phyloP scores from a whole-genome alignment of 139 green algal genomes.

The Marvania coccoides region DNA sequence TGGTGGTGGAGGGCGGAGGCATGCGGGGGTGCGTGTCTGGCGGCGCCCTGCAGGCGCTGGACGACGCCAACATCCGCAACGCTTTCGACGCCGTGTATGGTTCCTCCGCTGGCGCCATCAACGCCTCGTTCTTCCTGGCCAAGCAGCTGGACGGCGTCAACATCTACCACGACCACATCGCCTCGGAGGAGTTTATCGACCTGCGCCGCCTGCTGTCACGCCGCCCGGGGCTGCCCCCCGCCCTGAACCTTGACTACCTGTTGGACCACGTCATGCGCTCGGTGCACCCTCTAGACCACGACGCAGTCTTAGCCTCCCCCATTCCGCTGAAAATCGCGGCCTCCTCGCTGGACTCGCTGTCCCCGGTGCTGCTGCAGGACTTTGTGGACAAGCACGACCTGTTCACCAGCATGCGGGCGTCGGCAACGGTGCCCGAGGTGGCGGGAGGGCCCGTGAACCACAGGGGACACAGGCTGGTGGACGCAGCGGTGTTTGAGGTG shows the following conservation, averaged over 20 bases:
- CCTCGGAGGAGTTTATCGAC: slow-evolving; percentile 57
- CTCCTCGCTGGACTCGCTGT: slow-evolving; percentile 54
- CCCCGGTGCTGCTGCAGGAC: slow-evolving; percentile 48
- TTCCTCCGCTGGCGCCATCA: slow-evolving; percentile 73
- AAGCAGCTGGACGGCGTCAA: slow-evolving; percentile 49
- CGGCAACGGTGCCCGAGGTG: slow-evolving; percentile 71
- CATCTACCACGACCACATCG: slow-evolving; percentile 78
- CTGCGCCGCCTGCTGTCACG: slow-evolving; percentile 32
- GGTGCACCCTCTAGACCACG: slow-evolving; percentile 57
- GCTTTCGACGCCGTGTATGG: slow-evolving; percentile 85
- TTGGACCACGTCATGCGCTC: slow-evolving; percentile 72
- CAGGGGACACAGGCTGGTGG: slow-evolving; percentile 60
- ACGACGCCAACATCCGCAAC: slow-evolving; percentile 50
- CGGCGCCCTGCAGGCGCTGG: slow-evolving; percentile 61
- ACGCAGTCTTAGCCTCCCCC: slow-evolving; percentile 45
- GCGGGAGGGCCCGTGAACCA: slow-evolving; percentile 45
- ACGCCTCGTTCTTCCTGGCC: slow-evolving; percentile 77
- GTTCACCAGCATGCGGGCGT: slow-evolving; percentile 58
- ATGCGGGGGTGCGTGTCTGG: slow-evolving; percentile 68
- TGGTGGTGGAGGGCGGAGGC: slow-evolving; percentile 86
- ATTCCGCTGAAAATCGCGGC: slow-evolving; percentile 75
- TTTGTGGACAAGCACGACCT: slow-evolving; percentile 64
- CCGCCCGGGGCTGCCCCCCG: neutral
- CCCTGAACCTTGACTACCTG: slow-evolving; percentile 75
- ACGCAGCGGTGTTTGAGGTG: slow-evolving; percentile 87